Conservation (phyloP, 257 asterid genomes). For the Solanum virginianum region DNA sequence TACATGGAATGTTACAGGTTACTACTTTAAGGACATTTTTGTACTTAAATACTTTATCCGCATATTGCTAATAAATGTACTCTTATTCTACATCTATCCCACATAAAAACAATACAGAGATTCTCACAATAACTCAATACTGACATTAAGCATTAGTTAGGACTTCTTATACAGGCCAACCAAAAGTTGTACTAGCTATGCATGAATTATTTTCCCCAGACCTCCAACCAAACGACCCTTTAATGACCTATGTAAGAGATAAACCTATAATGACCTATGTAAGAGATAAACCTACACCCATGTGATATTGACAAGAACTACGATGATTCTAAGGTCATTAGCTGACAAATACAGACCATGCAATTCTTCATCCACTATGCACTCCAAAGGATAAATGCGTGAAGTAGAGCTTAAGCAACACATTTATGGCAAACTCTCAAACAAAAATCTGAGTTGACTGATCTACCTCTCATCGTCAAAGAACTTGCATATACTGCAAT, state of each 20-base stretch:
- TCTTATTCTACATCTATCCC: background rate
- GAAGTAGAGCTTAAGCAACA: background rate
- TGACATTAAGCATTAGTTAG: background rate
- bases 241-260: background rate
- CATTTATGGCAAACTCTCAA: background rate
- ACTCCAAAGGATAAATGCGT: background rate
- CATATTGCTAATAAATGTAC: background rate
- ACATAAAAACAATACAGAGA: background rate
- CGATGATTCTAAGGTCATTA: background rate
- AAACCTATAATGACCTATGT: background rate
- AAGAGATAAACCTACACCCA: background rate
- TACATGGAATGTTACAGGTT: background rate
- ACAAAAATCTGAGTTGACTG: background rate
- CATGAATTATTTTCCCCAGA: background rate
- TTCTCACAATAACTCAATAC: background rate
- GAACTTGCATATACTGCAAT: conserved; percentile 32
- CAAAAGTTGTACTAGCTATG: background rate
- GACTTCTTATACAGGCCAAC: background rate
- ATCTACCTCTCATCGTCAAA: conserved; percentile 41
- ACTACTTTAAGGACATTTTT: background rate
- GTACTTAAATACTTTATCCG: background rate
- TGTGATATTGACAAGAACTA: background rate
- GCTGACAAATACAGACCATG: background rate
- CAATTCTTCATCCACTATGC: background rate
- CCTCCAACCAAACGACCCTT: background rate